phyloP scores from a whole-genome alignment of 2,329 filamentous ascomycete species.

The Didymella exigua region DNA sequence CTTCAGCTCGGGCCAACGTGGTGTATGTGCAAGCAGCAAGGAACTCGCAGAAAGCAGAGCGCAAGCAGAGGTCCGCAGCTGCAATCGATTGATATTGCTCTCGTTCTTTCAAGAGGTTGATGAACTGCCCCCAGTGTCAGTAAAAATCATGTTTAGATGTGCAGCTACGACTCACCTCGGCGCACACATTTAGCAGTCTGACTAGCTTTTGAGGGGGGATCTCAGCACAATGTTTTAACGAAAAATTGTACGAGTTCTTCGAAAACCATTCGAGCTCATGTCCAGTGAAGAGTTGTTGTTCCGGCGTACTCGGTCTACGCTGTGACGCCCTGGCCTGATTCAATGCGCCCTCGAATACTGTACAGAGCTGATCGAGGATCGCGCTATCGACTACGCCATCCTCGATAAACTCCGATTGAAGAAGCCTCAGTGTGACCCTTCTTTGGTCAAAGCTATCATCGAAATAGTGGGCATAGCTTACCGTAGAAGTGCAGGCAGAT shows the following conservation, averaged over 20 bases:
- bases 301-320: conserved; percentile 51
- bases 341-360: conserved; percentile 58
- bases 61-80: conserved; percentile 59
- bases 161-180: conserved; percentile 39
- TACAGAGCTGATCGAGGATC: conserved; percentile 59
- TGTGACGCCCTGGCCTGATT: conserved; percentile 52
- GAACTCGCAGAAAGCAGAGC: conserved; percentile 73
- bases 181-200: conserved; percentile 58
- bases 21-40: conserved; percentile 58
- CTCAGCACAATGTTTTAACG: conserved; percentile 64
- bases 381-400: conserved; percentile 31
- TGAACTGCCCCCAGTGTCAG: conserved; percentile 41
- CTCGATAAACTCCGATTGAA: conserved; percentile 52
- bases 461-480: conserved; percentile 48
- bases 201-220: conserved; percentile 63
- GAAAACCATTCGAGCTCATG: conserved; percentile 83
- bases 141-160: neutral
- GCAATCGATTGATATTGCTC: conserved; percentile 22
- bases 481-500: conserved; percentile 69
- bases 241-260: conserved; percentile 79
- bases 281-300: conserved; percentile 58
- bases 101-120: conserved; percentile 44
- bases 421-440: conserved; percentile 54
- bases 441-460: conserved; percentile 15
- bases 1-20: conserved; percentile 56